Conservation (phyloP, 2,329 filamentous ascomycete genomes). For the Coniella vitis region DNA sequence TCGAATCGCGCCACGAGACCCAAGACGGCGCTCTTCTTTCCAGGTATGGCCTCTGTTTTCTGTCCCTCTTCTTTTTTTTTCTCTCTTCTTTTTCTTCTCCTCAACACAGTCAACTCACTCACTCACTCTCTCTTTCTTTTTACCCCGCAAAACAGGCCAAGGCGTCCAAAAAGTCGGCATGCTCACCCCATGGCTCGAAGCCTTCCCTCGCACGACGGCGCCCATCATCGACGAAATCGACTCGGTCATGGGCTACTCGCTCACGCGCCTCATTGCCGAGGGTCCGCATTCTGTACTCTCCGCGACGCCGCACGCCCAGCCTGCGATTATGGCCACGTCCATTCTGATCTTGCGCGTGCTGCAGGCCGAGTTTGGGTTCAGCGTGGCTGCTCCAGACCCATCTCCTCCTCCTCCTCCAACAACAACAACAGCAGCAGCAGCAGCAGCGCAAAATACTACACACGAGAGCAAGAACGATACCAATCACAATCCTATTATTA, state of each 20-base stretch:
- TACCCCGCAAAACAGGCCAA: conserved; percentile 60
- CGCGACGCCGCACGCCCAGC: conserved; percentile 80
- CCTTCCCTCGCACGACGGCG: conserved; percentile 71
- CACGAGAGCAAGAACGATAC: too few relatives aligned
- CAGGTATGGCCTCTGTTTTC: conserved; percentile 33
- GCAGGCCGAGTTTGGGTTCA: conserved; percentile 78
- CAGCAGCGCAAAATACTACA: too few relatives aligned
- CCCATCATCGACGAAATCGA: conserved; percentile 85
- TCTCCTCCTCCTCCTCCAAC: too few relatives aligned
- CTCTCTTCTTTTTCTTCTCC: neutral
- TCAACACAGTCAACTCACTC: neutral
- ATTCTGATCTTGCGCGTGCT: conserved; percentile 83
- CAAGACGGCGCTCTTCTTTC: conserved; percentile 55
- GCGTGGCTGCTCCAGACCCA: conserved; percentile 52
- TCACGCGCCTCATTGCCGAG: conserved; percentile 71
- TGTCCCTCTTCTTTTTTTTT: neutral
- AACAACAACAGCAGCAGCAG: conserved; percentile 20
- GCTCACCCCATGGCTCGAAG: conserved; percentile 77
- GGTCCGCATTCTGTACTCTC: conserved; percentile 74
- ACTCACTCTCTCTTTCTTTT: neutral
- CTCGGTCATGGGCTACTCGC: conserved; percentile 61
- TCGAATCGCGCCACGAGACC: conserved; percentile 20
- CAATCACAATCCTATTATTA: conserved; percentile 36
- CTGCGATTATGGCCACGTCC: conserved; percentile 92
- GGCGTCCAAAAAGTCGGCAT: conserved; percentile 87